Evolutionary conservation across 371 early-diverging fungal species (phyloP).

Genomic region (Mucor ambiguus): DNA sequence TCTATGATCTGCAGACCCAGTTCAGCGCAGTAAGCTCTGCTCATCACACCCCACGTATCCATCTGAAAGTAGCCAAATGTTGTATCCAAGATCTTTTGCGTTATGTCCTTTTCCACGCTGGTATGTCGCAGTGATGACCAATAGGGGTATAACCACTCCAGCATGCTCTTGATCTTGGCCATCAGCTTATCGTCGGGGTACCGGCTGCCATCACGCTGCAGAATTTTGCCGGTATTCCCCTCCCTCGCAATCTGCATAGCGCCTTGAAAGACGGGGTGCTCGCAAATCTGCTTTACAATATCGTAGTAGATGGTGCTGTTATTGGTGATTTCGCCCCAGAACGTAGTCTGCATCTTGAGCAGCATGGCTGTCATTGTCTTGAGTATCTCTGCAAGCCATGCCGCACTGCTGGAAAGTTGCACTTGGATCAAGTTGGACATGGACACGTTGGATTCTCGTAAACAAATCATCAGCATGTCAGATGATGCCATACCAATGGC

Average conservation of each 20-base stretch:
- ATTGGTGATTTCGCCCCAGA: conserved; percentile 27
- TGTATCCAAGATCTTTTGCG: conserved; percentile 32
- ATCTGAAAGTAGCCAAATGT: conserved; percentile 47
- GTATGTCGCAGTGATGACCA: conserved; percentile 35
- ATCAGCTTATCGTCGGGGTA: conserved; percentile 44
- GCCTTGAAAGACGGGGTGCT: conserved; percentile 33
- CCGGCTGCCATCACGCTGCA: conserved; percentile 38
- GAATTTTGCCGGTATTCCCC: conserved; percentile 34
- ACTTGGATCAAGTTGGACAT: conserved; percentile 19
- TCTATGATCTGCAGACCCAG: conserved; percentile 38
- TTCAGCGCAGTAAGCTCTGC: conserved; percentile 37
- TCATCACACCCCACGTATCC: conserved; percentile 35
- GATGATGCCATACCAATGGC: conserved; percentile 15
- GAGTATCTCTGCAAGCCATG: conserved; percentile 35
- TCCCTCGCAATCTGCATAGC: conserved; percentile 41
- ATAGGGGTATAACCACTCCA: conserved; percentile 43
- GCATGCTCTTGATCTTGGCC: conserved; percentile 33
- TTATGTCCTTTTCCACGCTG: conserved; percentile 25
- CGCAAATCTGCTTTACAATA: conserved; percentile 38
- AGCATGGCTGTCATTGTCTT: conserved; percentile 37
- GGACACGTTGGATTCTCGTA: conserved; percentile 20
- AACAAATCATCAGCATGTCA: conserved; percentile 19
- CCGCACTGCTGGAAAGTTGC: conserved; percentile 20
- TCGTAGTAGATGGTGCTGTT: conserved; percentile 16
- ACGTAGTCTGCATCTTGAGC: conserved; percentile 27